Conservation (phyloP, 441 rosid species). For the Gossypium gossypioides region DNA sequence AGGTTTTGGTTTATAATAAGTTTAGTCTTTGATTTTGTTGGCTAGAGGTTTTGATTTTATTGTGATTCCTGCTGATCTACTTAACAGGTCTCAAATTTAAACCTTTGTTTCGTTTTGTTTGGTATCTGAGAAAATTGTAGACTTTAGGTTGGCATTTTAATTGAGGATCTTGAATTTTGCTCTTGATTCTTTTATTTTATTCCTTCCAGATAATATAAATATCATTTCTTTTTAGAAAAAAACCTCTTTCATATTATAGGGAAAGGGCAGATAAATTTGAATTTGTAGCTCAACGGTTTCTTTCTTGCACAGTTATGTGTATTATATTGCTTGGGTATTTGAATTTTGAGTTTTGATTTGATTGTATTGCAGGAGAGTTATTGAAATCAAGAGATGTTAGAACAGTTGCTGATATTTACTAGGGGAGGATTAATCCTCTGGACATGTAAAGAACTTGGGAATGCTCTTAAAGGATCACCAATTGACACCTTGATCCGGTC, state of each 20-base stretch:
- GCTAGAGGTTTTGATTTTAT: not conserved
- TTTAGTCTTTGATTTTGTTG: not conserved
- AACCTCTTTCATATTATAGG: not conserved
- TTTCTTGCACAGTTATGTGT: not conserved
- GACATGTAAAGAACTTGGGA: constrained; percentile 91
- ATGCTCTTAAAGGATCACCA: constrained; percentile 82
- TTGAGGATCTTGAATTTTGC: not conserved
- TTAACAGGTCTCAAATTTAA: not conserved
- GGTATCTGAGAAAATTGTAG: not conserved
- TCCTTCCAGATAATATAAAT: not conserved
- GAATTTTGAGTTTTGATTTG: not conserved
- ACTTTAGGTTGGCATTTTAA: not conserved
- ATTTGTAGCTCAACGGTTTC: not conserved
- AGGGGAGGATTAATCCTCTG: constrained; percentile 89
- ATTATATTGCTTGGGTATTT: not conserved
- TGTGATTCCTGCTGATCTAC: not conserved
- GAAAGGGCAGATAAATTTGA: not conserved
- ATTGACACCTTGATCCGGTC: constrained; percentile 80
- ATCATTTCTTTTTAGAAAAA: not conserved
- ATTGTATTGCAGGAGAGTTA: constrained; percentile 25
- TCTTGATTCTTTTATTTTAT: not conserved
- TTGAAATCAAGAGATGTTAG: constrained; percentile 54
- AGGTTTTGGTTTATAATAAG: not conserved
- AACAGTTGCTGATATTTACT: constrained; percentile 82
- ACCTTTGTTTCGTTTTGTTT: not conserved